Base-by-base conservation (phyloP, 2,329 filamentous ascomycete species). In the Penicillium brevicompactum region DNA sequence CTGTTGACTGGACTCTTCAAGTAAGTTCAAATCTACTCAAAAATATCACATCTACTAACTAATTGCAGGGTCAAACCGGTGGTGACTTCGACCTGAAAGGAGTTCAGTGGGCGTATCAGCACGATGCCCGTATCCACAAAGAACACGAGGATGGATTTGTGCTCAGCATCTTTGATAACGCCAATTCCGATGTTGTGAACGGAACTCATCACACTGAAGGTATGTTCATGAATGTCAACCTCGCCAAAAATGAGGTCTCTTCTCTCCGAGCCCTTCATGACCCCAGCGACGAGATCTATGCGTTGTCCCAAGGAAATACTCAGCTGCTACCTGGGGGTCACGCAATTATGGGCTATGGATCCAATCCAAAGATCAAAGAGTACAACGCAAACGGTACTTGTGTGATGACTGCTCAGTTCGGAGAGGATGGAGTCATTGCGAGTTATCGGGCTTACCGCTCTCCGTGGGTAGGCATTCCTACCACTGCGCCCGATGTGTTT, bases 371-470 rank as follows among this genome's bases (percentile, higher is more conserved):
- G 5, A 64, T 74, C 42, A 70, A 70, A 7, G 71, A 73, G 47
- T 65, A 66, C 16, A 65, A 67, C 38, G 51, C 61, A 11, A 56
- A 63, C 10, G 71, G 70, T 0, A 57, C 60, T 1, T 57, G 65
- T n/a, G 63, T 74, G 1, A 63, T 74, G 61, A 62, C 65, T 27
- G 68, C 68, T 5, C 63, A 65, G 51, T 73, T 71, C 43, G 65
- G 68, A 5, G 57, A 56, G 11, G 66, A 67, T 48, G 59, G 59
- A 46, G 49, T 56, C 11, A 62, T 65, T 31, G 51, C 60, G 22
- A 70, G 69, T 9, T 74, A 74, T 49, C 66, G 71, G 6, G 67
- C 57, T 0, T 68, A 65, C 38, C 59, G 63, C 30, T 54, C 59
- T n/a, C 60, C 61, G 13, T 65, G 66, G 66, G 43, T 51, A 14